Evolutionary conservation across 768 basidiomycete species (phyloP), one percentile per base, ranked within the genome.

Genomic region (Tulasnella sp.): DNA sequence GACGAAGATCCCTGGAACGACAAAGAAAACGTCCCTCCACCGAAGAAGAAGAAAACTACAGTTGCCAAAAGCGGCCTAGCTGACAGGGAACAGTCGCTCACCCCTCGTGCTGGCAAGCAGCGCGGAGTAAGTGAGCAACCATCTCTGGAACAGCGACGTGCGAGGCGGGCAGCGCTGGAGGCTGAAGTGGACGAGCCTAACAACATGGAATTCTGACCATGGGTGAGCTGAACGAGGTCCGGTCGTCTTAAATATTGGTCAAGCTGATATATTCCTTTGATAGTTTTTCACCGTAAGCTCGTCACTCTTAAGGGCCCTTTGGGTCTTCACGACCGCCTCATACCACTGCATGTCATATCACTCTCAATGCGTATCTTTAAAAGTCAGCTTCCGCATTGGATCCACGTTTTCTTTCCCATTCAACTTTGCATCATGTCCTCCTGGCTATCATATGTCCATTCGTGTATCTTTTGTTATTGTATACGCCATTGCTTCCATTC

Each of bases 1-100:
- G 15, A 48, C 41, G 56, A 58, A 15, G 15, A 27, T 4, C 34
- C 38, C 15, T 50, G 13, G 19, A 45, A 58, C n/a, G 56, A 58
- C 56, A 58, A 58, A 34, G 56, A 58, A 34, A 58, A 58, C 45
- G 47, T 58, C 26, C 56, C 56, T 13, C 56, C 56, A 10, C 44
- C 44, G 41, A 51, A 47, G 47, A 50, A 47, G 49, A 50, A 30
- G 24, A 48, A 50, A 15, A 19, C 27, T 3, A 21, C 30, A 34
- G 29, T 38, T 23, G 41, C 27, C 15, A 32, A 23, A 38, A 45
- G 34, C 19, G 41, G 34, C 15, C 17, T 45, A 29, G 21, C 34
- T 1, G n/a, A 42, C n/a, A 17, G 56, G 27, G 56, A 58, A 29
- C n/a, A 17, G 2, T 58, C 56, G 23, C 23, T 50, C 27, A 58